phyloP scores from a whole-genome alignment of 192 early-diverging fungal species.

The Polychytrium aggregatum region DNA sequence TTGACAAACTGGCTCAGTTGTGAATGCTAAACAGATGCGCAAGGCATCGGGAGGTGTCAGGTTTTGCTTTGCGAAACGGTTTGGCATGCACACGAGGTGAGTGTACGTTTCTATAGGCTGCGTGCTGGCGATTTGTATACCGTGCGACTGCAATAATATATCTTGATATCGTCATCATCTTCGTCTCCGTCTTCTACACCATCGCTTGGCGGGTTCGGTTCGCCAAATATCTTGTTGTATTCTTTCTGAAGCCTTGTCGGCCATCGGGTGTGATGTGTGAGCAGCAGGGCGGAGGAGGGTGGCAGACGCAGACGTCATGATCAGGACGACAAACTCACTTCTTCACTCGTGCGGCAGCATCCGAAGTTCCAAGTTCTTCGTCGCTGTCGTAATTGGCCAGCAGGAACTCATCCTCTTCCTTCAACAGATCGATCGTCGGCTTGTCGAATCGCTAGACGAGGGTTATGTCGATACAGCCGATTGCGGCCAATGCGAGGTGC shows the following conservation, averaged over 20 bases:
- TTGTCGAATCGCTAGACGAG: too few species aligned
- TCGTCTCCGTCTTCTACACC: conserved; percentile 19
- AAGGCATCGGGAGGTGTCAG: conserved; percentile 50
- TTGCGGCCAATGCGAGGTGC: too few species aligned
- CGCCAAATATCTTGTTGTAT: background rate
- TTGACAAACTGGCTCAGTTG: conserved; percentile 81
- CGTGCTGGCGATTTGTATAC: background rate
- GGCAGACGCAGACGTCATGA: too few species aligned
- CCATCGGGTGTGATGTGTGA: background rate
- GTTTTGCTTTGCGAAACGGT: conserved; percentile 3
- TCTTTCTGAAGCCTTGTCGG: conserved; percentile 4
- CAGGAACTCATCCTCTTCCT: conserved; percentile 11
- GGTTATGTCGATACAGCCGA: too few species aligned
- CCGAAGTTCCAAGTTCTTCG: too few species aligned
- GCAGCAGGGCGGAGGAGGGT: too few species aligned
- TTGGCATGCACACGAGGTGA: background rate
- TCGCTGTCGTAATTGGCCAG: conserved; percentile 11
- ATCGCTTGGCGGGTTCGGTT: too few species aligned
- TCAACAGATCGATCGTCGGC: background rate
- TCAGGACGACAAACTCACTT: too few species aligned
- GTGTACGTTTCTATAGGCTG: background rate
- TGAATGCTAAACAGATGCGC: conserved; percentile 49
- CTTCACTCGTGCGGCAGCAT: too few species aligned
- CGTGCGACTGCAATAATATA: conserved; percentile 28
- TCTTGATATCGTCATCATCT: conserved; percentile 42